phyloP scores from a whole-genome alignment of 306 rosid species.

The Herpetospermum pedunculosum region DNA sequence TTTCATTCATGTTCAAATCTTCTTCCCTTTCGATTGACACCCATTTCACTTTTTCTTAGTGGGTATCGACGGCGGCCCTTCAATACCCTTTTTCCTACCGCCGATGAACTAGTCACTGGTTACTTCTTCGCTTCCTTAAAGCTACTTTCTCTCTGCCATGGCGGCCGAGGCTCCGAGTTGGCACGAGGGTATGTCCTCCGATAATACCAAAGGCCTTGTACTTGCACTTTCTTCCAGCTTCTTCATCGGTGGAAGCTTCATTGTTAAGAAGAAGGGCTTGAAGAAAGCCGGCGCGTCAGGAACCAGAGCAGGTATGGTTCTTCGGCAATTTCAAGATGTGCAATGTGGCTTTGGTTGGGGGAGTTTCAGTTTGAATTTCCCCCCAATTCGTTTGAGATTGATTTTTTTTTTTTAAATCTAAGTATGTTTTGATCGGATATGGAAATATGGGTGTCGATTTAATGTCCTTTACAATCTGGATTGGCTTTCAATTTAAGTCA shows the following conservation, averaged over 20 bases:
- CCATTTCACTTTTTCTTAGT: too few relatives aligned
- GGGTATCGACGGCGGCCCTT: too few relatives aligned
- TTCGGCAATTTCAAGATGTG: background rate
- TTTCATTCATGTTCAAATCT: too few relatives aligned
- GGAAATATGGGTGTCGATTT: background rate
- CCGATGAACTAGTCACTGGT: too few relatives aligned
- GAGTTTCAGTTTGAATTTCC: background rate
- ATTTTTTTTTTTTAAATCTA: background rate
- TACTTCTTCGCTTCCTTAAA: background rate
- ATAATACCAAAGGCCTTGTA: constrained; percentile 49
- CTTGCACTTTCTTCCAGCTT: constrained; percentile 73
- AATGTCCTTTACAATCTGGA: background rate
- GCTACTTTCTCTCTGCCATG: constrained; percentile 4
- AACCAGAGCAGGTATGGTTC: constrained; percentile 49
- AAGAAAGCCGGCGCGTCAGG: constrained; percentile 81
- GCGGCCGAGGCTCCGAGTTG: constrained; percentile 30
- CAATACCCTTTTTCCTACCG: too few relatives aligned
- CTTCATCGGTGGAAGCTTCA: constrained; percentile 78
- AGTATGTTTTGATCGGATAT: background rate
- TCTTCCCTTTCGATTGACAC: too few relatives aligned
- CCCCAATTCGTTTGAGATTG: background rate
- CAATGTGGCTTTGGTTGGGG: background rate
- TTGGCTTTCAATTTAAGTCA: background rate
- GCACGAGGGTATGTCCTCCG: constrained; percentile 69
- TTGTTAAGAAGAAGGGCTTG: constrained; percentile 84